These are phyloP conservation scores for Drechslera avenae DNA, from an alignment of 2,329 filamentous ascomycete genomes.

Conservation along the genomic window DNA sequence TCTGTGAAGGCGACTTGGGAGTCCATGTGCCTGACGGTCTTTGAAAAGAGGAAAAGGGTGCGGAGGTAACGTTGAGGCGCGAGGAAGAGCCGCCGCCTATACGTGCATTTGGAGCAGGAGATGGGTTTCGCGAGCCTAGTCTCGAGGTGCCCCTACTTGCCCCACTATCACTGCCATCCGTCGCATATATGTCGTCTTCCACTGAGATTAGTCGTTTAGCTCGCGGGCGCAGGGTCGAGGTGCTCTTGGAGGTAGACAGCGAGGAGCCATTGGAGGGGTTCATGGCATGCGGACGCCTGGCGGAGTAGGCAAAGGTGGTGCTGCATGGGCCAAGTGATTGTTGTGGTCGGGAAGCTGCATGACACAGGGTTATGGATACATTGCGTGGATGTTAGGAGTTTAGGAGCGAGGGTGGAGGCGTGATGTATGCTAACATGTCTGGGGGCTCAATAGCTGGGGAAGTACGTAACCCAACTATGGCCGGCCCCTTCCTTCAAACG, in stretches of 20 bases:
- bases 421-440: constrained; percentile 12
- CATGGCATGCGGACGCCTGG: constrained; percentile 47
- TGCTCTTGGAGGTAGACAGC: constrained; percentile 48
- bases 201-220: constrained; percentile 56
- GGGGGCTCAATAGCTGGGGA: constrained; percentile 20
- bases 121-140: constrained; percentile 37
- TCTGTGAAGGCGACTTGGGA: constrained; percentile 31
- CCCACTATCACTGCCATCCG: constrained; percentile 39
- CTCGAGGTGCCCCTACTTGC: constrained; percentile 50
- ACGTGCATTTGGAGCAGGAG: constrained; percentile 46
- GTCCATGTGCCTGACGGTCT: constrained; percentile 29
- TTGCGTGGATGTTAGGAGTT: constrained; percentile 17
- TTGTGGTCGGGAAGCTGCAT: constrained; percentile 37
- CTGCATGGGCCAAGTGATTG: constrained; percentile 45
- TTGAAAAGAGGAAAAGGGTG: constrained; percentile 34
- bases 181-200: constrained; percentile 51
- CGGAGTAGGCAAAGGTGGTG: constrained; percentile 39
- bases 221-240: constrained; percentile 54
- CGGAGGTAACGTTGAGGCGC: constrained; percentile 36
- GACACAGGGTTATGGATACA: constrained; percentile 41
- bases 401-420: constrained; percentile 9
- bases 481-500: constrained; percentile 19
- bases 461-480: constrained; percentile 24
- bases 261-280: constrained; percentile 48
- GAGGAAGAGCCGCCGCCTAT: constrained; percentile 37